Conservation (phyloP, 2,329 filamentous ascomycete genomes). For the Trichoderma sp. region DNA sequence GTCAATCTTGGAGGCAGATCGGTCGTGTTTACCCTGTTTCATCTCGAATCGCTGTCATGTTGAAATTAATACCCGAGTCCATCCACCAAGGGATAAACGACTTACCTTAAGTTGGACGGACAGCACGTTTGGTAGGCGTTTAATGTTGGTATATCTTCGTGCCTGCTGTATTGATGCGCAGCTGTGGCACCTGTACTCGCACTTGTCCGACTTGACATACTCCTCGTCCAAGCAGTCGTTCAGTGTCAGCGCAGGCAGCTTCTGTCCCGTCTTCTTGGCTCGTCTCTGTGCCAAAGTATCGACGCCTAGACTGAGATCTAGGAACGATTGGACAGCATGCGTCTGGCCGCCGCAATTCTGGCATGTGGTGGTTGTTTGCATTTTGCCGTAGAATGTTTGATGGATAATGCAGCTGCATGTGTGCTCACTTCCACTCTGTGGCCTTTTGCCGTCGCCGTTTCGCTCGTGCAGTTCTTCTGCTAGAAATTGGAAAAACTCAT, state of each 20-base stretch:
- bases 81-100: neutral
- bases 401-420: slow-evolving; percentile 89
- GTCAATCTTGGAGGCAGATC: slow-evolving; percentile 81
- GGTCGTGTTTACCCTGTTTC: slow-evolving; percentile 62
- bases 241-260: slow-evolving; percentile 51
- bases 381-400: slow-evolving; percentile 89
- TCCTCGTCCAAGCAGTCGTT: slow-evolving; percentile 79
- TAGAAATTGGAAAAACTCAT: slow-evolving; percentile 96
- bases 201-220: slow-evolving; percentile 84
- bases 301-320: slow-evolving; percentile 88
- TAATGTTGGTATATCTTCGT: slow-evolving; percentile 80
- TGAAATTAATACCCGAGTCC: neutral
- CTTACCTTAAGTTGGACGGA: slow-evolving; percentile 88
- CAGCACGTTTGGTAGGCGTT: slow-evolving; percentile 81
- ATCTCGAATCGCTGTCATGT: slow-evolving; percentile 69
- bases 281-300: slow-evolving; percentile 71
- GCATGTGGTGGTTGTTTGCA: slow-evolving; percentile 88
- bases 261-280: slow-evolving; percentile 55
- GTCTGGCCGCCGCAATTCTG: slow-evolving; percentile 82
- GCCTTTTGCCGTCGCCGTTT: slow-evolving; percentile 69
- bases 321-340: slow-evolving; percentile 81
- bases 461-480: slow-evolving; percentile 87
- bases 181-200: slow-evolving; percentile 82
- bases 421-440: slow-evolving; percentile 60
- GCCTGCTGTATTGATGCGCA: slow-evolving; percentile 79